phyloP scores from a whole-genome alignment of 192 early-diverging fungal genomes.

The Entophlyctis luteolus region DNA sequence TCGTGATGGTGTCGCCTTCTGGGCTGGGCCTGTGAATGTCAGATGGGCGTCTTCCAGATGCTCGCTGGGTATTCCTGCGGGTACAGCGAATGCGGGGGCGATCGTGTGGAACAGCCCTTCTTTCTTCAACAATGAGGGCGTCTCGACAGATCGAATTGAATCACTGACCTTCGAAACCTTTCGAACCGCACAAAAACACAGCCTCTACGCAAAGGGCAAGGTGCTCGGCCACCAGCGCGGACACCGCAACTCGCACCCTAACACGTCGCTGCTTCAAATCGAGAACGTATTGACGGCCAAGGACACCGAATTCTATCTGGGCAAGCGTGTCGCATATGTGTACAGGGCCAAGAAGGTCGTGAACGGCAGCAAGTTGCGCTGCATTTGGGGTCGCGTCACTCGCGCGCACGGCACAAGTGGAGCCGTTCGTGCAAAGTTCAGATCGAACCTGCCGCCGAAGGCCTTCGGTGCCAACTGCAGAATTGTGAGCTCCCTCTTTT shows the following conservation, averaged over 20 bases:
- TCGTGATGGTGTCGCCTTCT: too few species aligned
- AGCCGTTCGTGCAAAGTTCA: conserved; percentile 95
- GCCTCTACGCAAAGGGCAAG: conserved; percentile 97
- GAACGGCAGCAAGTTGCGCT: conserved; percentile 90
- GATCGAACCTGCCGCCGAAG: conserved; percentile 92
- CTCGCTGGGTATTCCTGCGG: too few species aligned
- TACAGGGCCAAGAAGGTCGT: conserved; percentile 87
- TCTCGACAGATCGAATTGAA: too few species aligned
- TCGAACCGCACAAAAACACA: too few species aligned
- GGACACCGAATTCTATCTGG: conserved; percentile 94
- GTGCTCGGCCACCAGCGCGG: conserved; percentile 92
- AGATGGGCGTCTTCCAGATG: too few species aligned
- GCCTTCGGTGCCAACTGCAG: conserved; percentile 88
- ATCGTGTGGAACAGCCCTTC: too few species aligned
- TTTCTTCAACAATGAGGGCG: too few species aligned
- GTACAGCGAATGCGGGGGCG: too few species aligned
- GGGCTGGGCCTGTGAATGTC: too few species aligned
- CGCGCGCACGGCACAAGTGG: conserved; percentile 94
- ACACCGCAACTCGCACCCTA: conserved; percentile 86
- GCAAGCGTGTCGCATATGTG: conserved; percentile 97
- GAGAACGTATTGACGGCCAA: conserved; percentile 87
- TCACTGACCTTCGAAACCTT: too few species aligned
- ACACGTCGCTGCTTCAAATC: conserved; percentile 87
- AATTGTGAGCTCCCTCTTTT: conserved; percentile 63
- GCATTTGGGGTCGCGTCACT: conserved; percentile 96